Evolutionary conservation across 108 stramenopile genomes (phyloP), one percentile per base, ranked within the genome.

Genomic region (Aureococcus anophagefferens): DNA sequence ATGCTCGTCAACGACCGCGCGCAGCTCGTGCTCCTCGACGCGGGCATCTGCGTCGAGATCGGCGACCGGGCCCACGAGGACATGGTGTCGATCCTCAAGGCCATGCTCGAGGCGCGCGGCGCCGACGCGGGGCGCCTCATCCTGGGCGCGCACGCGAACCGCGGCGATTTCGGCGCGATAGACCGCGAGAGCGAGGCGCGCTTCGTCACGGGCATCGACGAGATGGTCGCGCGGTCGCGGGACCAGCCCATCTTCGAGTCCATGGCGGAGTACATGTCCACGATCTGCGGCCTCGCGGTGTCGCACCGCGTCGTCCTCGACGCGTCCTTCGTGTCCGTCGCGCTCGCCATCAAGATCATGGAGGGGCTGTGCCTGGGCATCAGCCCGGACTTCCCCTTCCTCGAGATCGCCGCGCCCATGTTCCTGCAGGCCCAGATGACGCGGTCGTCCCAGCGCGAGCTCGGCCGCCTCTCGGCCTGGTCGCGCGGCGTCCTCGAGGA

Each of bases 311-410:
- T 94, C 18, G 89, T 89, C 36, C 71, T 94, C 66, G 93, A 92
- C 79, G 79, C 89, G 45, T 80, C 87, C 11, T 93, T 91, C 79
- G 86, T 93, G 65, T 90, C 89, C 80, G 90, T 88, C 9, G 89
- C 90, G 31, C 76, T 93, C 65, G 90, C 90, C 0, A 84, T 91
- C 46, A 92, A 95, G 74, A 89, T 93, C 69, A 91, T 91, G 85
- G 91, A 93, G 74, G 94, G 91, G 18, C 73, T 91, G 30, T 90
- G 89, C 0, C 69, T 84, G 13, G 74, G 81, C 0, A 70, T 94
- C 30, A 77, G 90, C 72, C 90, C 89, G 17, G 82, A 88, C 18
- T 80, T 94, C 77, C 67, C 78, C 15, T 88, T 94, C 33, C 79
- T 89, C 67, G 66, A 73, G 44, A 83, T 89, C 13, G 90, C 91